phyloP scores from a whole-genome alignment of 2,329 filamentous ascomycete genomes.

The Fusarium verrucosum region DNA sequence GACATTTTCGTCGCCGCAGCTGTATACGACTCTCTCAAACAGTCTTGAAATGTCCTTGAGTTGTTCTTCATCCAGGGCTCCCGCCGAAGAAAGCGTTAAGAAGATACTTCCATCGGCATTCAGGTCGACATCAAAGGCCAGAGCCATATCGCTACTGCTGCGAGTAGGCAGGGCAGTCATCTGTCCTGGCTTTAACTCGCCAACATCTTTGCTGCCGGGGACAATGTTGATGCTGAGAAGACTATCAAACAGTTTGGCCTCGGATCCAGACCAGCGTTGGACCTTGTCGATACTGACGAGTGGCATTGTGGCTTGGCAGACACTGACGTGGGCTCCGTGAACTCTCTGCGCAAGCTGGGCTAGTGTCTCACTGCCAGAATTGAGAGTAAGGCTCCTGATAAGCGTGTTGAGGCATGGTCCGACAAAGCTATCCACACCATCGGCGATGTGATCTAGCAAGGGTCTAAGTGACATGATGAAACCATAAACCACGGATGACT shows the following conservation, averaged over 20 bases:
- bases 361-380: not conserved
- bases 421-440: not conserved
- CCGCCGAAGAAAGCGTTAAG: slow-evolving; percentile 5
- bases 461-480: slow-evolving; percentile 25
- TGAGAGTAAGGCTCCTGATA: not conserved
- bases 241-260: slow-evolving; percentile 22
- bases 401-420: slow-evolving; percentile 24
- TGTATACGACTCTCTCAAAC: slow-evolving; percentile 10
- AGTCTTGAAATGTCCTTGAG: not conserved
- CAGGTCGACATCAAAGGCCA: slow-evolving; percentile 17
- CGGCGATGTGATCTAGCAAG: not conserved
- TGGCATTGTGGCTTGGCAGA: slow-evolving; percentile 1
- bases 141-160: slow-evolving; percentile 16
- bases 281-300: slow-evolving; percentile 14
- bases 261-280: slow-evolving; percentile 14
- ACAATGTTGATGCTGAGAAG: slow-evolving; percentile 17
- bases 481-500: slow-evolving; percentile 1
- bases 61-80: not conserved
- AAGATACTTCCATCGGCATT: slow-evolving; percentile 7
- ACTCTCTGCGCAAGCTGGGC: not conserved
- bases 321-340: not conserved
- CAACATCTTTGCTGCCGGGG: rapidly evolving
- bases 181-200: not conserved
- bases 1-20: not conserved
- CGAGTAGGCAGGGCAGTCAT: slow-evolving; percentile 6